phyloP scores from a whole-genome alignment of 768 basidiomycete species.

The Lentinula guzmanii region DNA sequence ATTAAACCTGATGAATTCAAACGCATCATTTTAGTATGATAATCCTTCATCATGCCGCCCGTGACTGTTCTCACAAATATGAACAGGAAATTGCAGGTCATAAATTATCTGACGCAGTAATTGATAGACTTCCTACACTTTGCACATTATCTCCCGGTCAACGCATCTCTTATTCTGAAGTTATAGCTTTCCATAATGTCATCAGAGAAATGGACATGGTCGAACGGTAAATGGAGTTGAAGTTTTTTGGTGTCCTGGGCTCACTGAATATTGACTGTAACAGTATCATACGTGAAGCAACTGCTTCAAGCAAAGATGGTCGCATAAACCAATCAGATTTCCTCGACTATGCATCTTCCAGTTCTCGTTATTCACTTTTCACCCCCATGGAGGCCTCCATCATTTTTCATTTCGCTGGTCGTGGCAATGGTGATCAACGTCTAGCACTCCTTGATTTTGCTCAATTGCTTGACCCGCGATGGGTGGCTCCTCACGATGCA shows the following conservation, averaged over 20 bases:
- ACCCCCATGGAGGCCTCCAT: conserved; percentile 98
- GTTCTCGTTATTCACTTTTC: conserved; percentile 90
- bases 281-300: conserved; percentile 87
- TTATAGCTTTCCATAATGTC: conserved; percentile 95
- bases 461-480: conserved; percentile 85
- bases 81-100: conserved; percentile 90
- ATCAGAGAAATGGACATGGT: conserved; percentile 97
- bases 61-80: neutral
- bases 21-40: conserved; percentile 81
- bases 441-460: conserved; percentile 88
- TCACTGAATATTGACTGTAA: conserved; percentile 7
- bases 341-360: conserved; percentile 79
- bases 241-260: conserved; percentile 3
- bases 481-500: conserved; percentile 67
- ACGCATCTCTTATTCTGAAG: conserved; percentile 93
- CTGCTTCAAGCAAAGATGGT: conserved; percentile 86
- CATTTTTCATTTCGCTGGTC: conserved; percentile 94
- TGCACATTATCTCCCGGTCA: conserved; percentile 86
- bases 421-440: conserved; percentile 63
- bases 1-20: conserved; percentile 94
- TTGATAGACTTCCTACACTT: conserved; percentile 88
- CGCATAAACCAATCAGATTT: conserved; percentile 97
- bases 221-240: conserved; percentile 52
- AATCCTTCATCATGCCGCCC: neutral
- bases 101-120: conserved; percentile 91